These are phyloP conservation scores for Colletotrichum sp. DNA, from an alignment of 2,329 filamentous ascomycete species.

Conservation along the genomic window DNA sequence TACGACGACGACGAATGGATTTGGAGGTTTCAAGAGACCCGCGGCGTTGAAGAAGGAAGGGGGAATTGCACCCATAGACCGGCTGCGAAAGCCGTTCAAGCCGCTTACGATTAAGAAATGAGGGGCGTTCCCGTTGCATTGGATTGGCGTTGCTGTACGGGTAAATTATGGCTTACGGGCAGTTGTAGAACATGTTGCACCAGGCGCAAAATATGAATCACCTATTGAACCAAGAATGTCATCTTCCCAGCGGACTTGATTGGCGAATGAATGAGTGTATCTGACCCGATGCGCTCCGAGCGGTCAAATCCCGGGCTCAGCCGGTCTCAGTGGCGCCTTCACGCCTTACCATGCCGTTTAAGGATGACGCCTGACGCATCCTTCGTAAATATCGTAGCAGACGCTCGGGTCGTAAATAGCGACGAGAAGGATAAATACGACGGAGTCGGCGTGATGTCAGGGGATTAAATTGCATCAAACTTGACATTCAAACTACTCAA, in stretches of 20 bases:
- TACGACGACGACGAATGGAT: slow-evolving; percentile 50
- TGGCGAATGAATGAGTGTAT: not conserved
- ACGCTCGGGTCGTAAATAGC: not conserved
- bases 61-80: slow-evolving; percentile 53
- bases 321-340: not conserved
- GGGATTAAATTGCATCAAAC: not conserved
- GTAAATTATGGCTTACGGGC: not conserved
- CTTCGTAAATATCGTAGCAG: slow-evolving; percentile 2
- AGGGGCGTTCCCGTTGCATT: not conserved
- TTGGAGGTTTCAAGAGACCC: slow-evolving; percentile 47
- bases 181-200: not conserved
- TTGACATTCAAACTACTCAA: too few species aligned
- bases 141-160: not conserved
- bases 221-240: not conserved
- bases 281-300: not conserved
- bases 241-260: accelerated
- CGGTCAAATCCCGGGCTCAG: not conserved
- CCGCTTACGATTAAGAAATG: slow-evolving; percentile 56
- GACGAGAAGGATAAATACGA: not conserved
- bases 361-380: not conserved
- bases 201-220: not conserved
- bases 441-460: not conserved
- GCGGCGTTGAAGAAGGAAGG: slow-evolving; percentile 42
- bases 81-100: slow-evolving; percentile 61
- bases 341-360: not conserved